Percentiles rank a stretch among this genome's conserved stretches.
These are phyloP conservation scores for Prototheca wickerhamii DNA, from an alignment of 163 green algal species.

Conservation along the genomic window DNA sequence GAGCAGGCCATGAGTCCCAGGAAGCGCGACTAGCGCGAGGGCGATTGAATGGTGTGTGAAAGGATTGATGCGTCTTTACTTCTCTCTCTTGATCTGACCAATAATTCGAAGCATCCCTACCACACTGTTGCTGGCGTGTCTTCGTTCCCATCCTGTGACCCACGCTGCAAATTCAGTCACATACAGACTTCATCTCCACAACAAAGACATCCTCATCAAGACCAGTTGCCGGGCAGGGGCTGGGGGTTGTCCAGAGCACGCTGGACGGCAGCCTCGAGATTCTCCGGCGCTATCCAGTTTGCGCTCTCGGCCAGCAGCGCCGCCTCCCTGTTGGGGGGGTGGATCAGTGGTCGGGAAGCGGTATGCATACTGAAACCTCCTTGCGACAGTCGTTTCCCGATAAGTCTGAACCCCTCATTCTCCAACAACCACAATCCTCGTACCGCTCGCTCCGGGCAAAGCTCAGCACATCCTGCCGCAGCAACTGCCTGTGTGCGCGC, in stretches of 20 bases:
- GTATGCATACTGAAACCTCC: too few species aligned
- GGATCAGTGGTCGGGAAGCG: too few species aligned
- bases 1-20: not conserved
- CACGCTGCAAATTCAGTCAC: not conserved
- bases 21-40: too few species aligned
- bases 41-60: too few species aligned
- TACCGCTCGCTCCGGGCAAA: slow-evolving; percentile 14
- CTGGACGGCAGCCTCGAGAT: slow-evolving; percentile 15
- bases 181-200: not conserved
- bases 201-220: too few species aligned
- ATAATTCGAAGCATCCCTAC: too few species aligned
- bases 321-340: not conserved
- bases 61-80: too few species aligned
- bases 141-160: not conserved
- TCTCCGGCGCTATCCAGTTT: slow-evolving; percentile 17
- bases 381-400: too few species aligned
- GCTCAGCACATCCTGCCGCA: slow-evolving; percentile 9
- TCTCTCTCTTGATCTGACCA: too few species aligned
- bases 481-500: slow-evolving; percentile 7
- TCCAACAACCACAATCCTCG: not conserved
- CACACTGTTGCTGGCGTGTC: too few species aligned
- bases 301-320: slow-evolving; percentile 8
- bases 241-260: slow-evolving; percentile 22
- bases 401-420: too few species aligned
- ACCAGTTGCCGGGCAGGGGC: slow-evolving; percentile 12